Evolutionary conservation across 768 basidiomycete genomes (phyloP).

Genomic region (Suillus lakei): DNA sequence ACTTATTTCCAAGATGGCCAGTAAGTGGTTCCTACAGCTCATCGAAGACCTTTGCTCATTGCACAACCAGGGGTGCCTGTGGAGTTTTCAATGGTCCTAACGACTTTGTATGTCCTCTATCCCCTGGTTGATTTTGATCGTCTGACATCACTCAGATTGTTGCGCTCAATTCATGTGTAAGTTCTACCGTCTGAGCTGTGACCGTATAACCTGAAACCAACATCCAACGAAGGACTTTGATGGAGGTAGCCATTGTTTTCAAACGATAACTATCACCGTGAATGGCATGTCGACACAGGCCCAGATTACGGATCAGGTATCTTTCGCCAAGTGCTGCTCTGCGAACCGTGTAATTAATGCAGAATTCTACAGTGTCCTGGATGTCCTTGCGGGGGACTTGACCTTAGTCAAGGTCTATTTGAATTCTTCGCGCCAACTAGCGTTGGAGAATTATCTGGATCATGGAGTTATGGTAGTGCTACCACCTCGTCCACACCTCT

Average conservation of each 20-base stretch:
- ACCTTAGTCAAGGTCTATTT: constrained; percentile 53
- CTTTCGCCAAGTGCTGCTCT: constrained; percentile 10
- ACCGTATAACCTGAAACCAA: not conserved
- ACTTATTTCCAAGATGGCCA: constrained; percentile 33
- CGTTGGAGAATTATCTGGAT: constrained; percentile 42
- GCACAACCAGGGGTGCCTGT: constrained; percentile 46
- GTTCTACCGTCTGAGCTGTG: constrained; percentile 11
- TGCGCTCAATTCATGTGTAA: constrained; percentile 45
- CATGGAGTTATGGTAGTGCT: constrained; percentile 42
- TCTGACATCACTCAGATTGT: constrained; percentile 41
- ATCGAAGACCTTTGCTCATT: not conserved
- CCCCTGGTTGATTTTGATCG: not conserved
- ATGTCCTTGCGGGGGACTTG: constrained; percentile 47
- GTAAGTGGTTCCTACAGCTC: constrained; percentile 18
- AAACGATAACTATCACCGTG: constrained; percentile 48
- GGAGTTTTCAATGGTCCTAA: constrained; percentile 23
- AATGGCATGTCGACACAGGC: constrained; percentile 44
- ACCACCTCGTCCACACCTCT: constrained; percentile 24
- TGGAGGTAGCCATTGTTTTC: constrained; percentile 46
- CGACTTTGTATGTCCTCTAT: constrained; percentile 28
- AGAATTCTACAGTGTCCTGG: constrained; percentile 39
- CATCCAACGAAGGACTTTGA: constrained; percentile 41
- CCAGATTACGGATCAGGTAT: constrained; percentile 48
- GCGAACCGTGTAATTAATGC: constrained; percentile 3
- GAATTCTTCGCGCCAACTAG: constrained; percentile 38